Percentiles rank a stretch among this genome's conserved stretches.
These are phyloP conservation scores for Penicillium ucsense DNA, from an alignment of 495 filamentous ascomycete genomes.

Conservation along the genomic window DNA sequence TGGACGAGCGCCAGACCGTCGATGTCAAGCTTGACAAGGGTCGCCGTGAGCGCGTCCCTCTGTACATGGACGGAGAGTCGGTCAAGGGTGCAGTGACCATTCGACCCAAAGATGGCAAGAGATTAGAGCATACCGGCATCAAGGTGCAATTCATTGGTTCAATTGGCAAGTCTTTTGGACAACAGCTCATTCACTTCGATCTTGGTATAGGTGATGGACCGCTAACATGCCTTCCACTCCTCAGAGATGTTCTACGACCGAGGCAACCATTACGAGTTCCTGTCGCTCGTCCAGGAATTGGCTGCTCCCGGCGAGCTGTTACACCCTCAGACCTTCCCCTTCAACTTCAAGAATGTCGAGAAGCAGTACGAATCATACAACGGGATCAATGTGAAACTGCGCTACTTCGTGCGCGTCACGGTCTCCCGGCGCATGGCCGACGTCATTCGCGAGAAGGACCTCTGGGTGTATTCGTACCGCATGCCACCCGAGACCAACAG, in stretches of 20 bases:
- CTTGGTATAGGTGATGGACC: too few species aligned
- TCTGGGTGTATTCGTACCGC: constrained; percentile 99
- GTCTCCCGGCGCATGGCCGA: constrained; percentile 95
- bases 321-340: constrained; percentile 96
- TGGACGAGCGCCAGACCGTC: constrained; percentile 82
- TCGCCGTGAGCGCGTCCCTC: constrained; percentile 86
- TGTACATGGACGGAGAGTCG: constrained; percentile 97
- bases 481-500: constrained; percentile 97
- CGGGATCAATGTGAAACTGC: constrained; percentile 97
- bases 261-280: constrained; percentile 98
- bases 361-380: constrained; percentile 99
- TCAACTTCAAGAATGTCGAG: constrained; percentile 99
- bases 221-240: not conserved
- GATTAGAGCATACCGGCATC: constrained; percentile 96
- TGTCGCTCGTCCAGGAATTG: constrained; percentile 90
- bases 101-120: constrained; percentile 94
- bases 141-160: constrained; percentile 99
- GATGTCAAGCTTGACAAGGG: constrained; percentile 98
- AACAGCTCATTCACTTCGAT: too few species aligned
- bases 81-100: constrained; percentile 94
- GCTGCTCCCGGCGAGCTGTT: constrained; percentile 95
- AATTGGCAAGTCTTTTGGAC: constrained; percentile 54
- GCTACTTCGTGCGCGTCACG: constrained; percentile 96
- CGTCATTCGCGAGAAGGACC: constrained; percentile 96
- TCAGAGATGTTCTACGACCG: constrained; percentile 98